Percentiles rank a stretch among this genome's conserved stretches.
phyloP scores from a whole-genome alignment of 441 rosid genomes.

The Erodium trifolium region DNA sequence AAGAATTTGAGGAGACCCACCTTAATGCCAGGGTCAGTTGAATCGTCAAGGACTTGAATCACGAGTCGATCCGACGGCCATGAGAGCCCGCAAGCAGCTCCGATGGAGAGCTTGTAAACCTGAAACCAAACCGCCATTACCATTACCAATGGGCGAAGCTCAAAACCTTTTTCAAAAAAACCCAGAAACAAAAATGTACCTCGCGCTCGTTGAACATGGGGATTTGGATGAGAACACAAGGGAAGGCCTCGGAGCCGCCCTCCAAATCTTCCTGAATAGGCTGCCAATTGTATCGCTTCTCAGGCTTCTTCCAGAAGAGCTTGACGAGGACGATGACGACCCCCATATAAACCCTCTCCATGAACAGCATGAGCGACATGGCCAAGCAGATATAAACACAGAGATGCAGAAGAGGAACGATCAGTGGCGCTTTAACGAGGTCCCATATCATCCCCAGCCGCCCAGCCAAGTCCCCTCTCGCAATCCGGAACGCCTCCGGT shows the following conservation, averaged over 20 bases:
- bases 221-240: slow-evolving; percentile 57
- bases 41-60: slow-evolving; percentile 92
- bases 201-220: slow-evolving; percentile 70
- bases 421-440: slow-evolving; percentile 27
- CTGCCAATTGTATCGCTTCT: slow-evolving; percentile 54
- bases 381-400: slow-evolving; percentile 35
- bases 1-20: slow-evolving; percentile 20
- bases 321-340: slow-evolving; percentile 40
- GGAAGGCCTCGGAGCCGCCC: slow-evolving; percentile 36
- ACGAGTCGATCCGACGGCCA: slow-evolving; percentile 81
- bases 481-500: neutral
- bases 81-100: slow-evolving; percentile 94
- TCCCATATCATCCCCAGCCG: slow-evolving; percentile 35
- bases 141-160: neutral
- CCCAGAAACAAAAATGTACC: slow-evolving; percentile 22
- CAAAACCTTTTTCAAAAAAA: neutral
- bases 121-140: slow-evolving; percentile 15
- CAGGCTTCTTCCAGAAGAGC: slow-evolving; percentile 38
- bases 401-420: slow-evolving; percentile 34
- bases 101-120: slow-evolving; percentile 86
- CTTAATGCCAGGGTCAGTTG: slow-evolving; percentile 77
- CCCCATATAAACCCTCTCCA: slow-evolving; percentile 61
- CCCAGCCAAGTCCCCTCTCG: slow-evolving; percentile 14
- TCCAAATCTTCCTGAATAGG: slow-evolving; percentile 49
- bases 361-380: slow-evolving; percentile 48